Base-by-base conservation (phyloP, 441 rosid species). In the Sinapis alba region DNA sequence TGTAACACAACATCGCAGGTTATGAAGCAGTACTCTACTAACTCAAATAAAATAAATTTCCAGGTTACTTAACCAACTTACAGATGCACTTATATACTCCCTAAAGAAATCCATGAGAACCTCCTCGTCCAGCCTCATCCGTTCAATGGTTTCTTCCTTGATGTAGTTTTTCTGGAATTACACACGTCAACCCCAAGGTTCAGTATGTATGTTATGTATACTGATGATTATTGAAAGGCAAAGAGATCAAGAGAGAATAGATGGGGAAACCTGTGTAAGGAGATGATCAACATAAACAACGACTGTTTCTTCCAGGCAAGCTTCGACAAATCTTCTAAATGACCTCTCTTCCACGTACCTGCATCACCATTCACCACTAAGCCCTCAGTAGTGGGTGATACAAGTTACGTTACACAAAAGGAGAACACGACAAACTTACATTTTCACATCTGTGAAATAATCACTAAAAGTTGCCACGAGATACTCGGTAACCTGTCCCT, bases 331-430 rank as follows among this genome's bases (percentile, higher is more conserved):
- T 86, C 94, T 89, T 80, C 94, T 86, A 75, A 96, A 96, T 58
- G 98, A 94, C 84, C 99, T 85, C 67, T 96, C 98, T 81, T 96
- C 98, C 2, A 94, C 85, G 75, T 90, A 96, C 98, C 98, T 96
- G 81, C 53, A 76, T 63, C 24, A 81, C 19, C 60, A 73, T 80
- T 54, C 71, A 76, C 50, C 77, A 67, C 18, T 2, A 67, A 54
- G 21, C 6, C 56, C 10, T 61, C 43, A 66, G n/a, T 28, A 53
- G 9, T 59, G 18, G 19, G 23, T 32, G 24, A 23, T 62, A 23
- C 56, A 6, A 43, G 20, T 26, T 62, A 47, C 36, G 30, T 62
- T 56, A 62, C 20, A 45, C 3, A 18, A 30, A 62, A 20, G 16
- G 36, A 11, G 11, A 56, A 4, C 36, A 0, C 0, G 7, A 65